These are phyloP conservation scores for Salinomyces thailandicus DNA, from an alignment of 2,329 filamentous ascomycete species.

Conservation along the genomic window DNA sequence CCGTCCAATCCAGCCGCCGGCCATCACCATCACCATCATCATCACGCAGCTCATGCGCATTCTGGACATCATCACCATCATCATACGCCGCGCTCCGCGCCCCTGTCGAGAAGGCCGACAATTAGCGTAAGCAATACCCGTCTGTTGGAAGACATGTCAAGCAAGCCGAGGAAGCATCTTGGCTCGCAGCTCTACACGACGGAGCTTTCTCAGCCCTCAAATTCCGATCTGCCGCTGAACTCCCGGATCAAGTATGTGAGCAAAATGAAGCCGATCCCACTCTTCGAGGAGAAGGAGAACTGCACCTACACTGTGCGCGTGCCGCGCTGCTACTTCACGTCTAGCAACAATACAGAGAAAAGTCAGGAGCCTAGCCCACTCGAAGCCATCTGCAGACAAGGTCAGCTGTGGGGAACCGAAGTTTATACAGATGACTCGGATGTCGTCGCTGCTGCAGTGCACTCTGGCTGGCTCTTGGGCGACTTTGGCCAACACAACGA, in stretches of 20 bases:
- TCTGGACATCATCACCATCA: constrained; percentile 29
- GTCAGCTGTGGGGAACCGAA: constrained; percentile 84
- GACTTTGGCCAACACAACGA: constrained; percentile 58
- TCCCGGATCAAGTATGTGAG: constrained; percentile 48
- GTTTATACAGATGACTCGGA: constrained; percentile 96
- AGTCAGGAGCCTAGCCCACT: constrained; percentile 44
- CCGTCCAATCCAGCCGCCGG: constrained; percentile 20
- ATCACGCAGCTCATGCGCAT: constrained; percentile 26
- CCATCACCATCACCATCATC: constrained; percentile 29
- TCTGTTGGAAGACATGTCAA: constrained; percentile 60
- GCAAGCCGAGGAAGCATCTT: constrained; percentile 65
- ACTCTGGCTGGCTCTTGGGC: constrained; percentile 83
- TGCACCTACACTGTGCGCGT: constrained; percentile 85
- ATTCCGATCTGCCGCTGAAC: constrained; percentile 29
- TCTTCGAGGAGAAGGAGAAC: constrained; percentile 69
- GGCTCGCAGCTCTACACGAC: constrained; percentile 76
- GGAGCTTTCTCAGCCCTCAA: constrained; percentile 41
- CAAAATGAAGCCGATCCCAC: constrained; percentile 62
- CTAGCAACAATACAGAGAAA: constrained; percentile 7
- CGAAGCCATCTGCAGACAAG: constrained; percentile 71
- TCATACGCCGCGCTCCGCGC: constrained; percentile 23
- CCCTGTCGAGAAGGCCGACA: constrained; percentile 48
- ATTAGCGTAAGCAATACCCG: constrained; percentile 57
- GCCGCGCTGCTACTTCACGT: constrained; percentile 59
- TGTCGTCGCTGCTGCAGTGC: constrained; percentile 82